Conservation (phyloP, 352 stramenopile species). For the Saprolegnia diclina region DNA sequence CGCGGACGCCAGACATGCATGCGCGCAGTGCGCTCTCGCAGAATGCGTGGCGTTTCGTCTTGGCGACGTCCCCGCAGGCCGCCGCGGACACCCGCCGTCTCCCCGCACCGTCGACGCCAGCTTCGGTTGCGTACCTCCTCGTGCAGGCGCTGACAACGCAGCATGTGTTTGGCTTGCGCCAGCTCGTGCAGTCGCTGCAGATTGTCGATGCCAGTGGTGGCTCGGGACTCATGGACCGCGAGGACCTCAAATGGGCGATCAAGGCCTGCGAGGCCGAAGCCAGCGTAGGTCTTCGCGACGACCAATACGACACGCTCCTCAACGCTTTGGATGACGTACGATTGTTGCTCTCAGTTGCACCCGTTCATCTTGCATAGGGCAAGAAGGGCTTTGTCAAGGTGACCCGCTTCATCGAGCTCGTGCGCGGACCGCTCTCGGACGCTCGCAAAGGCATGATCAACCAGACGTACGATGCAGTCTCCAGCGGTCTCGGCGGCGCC, state of each 20-base stretch:
- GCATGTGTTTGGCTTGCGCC: constrained; percentile 14
- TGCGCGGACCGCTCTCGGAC: constrained; percentile 39
- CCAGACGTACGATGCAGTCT: constrained; percentile 42
- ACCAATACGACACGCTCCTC: constrained; percentile 70
- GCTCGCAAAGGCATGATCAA: constrained; percentile 39
- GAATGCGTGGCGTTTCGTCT: constrained; percentile 67
- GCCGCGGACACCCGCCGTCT: constrained; percentile 4
- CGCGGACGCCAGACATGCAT: constrained; percentile 64
- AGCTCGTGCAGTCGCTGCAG: constrained; percentile 18
- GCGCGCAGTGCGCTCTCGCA: constrained; percentile 36
- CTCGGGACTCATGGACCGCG: constrained; percentile 52
- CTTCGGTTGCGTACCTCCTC: neutral
- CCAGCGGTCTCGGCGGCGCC: constrained; percentile 29
- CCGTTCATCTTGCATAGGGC: constrained; percentile 23
- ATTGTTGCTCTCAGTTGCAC: neutral
- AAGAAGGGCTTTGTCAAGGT: constrained; percentile 55
- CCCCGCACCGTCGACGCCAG: neutral
- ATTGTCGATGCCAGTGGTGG: constrained; percentile 34
- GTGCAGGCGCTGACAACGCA: neutral
- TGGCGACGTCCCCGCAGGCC: constrained; percentile 42
- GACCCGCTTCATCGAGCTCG: constrained; percentile 35
- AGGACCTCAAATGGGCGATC: constrained; percentile 57
- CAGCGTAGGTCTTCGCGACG: constrained; percentile 53
- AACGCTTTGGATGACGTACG: constrained; percentile 57
- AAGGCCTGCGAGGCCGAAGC: constrained; percentile 36